These are phyloP conservation scores for Hypoxylon lenormandii DNA, from an alignment of 495 filamentous ascomycete genomes.

Conservation along the genomic window DNA sequence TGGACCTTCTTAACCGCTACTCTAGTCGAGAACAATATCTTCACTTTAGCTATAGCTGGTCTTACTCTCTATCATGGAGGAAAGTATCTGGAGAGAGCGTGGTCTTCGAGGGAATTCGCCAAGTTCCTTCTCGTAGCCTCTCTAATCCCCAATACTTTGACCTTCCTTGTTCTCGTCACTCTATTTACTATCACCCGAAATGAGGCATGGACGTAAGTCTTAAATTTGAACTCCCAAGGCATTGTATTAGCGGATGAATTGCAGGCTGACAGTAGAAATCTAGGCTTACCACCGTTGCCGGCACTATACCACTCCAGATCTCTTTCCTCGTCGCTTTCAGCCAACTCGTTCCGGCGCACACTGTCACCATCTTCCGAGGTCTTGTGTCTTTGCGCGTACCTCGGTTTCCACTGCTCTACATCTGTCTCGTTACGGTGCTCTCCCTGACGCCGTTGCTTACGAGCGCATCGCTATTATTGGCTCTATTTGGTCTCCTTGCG, in stretches of 20 bases:
- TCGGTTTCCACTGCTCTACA: constrained; percentile 87
- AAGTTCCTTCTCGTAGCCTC: constrained; percentile 86
- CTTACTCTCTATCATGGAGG: constrained; percentile 91
- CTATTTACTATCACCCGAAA: constrained; percentile 77
- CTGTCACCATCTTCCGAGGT: constrained; percentile 90
- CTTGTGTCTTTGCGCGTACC: constrained; percentile 87
- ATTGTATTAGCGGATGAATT: background rate
- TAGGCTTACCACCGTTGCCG: constrained; percentile 82
- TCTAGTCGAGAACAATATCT: constrained; percentile 91
- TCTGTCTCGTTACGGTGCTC: constrained; percentile 80
- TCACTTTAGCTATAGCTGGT: constrained; percentile 82
- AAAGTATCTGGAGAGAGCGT: constrained; percentile 93
- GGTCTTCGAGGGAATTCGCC: constrained; percentile 90
- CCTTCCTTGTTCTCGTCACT: constrained; percentile 76
- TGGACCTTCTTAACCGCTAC: constrained; percentile 91
- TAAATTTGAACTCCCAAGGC: background rate
- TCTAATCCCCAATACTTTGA: constrained; percentile 81
- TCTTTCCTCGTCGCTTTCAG: constrained; percentile 98
- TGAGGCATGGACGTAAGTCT: constrained; percentile 74
- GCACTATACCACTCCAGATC: constrained; percentile 87
- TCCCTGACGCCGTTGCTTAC: constrained; percentile 84
- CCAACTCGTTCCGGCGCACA: constrained; percentile 96
- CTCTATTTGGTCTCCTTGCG: constrained; percentile 82
- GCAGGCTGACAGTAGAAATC: constrained; percentile 26
- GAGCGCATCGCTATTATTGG: constrained; percentile 82